Percentiles rank a stretch among this genome's conserved stretches.
These are phyloP conservation scores for Tetrahymena malaccensis DNA, from an alignment of 73 alveolate genomes.

Conservation along the genomic window DNA sequence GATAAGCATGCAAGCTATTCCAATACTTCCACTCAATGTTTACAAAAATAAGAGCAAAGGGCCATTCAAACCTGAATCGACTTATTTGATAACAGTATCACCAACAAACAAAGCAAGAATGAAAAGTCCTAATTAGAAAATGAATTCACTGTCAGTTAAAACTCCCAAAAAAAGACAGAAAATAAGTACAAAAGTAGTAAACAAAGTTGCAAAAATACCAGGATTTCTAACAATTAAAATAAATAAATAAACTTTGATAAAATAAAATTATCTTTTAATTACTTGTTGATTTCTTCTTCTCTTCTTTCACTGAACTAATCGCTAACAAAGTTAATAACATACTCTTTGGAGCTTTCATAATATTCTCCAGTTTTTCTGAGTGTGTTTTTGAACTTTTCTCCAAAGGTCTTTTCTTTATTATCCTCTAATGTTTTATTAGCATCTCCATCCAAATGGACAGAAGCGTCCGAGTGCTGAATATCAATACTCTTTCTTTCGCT, in stretches of 20 bases:
- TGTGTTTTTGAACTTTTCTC: neutral
- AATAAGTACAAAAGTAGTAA: neutral
- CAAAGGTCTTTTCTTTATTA: neutral
- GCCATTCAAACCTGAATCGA: neutral
- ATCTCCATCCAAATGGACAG: neutral
- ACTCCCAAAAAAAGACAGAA: neutral
- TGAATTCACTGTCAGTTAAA: neutral
- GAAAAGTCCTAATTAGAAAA: neutral
- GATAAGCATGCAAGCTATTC: neutral
- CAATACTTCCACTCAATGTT: neutral
- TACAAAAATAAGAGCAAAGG: neutral
- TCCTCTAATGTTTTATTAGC: neutral
- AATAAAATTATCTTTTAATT: neutral
- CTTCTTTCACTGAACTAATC: neutral
- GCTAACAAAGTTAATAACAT: neutral
- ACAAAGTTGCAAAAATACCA: neutral
- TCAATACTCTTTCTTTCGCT: neutral
- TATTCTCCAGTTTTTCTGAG: neutral
- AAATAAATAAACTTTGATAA: neutral
- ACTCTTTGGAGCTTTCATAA: neutral
- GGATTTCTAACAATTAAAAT: neutral
- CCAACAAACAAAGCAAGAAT: neutral
- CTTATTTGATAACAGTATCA: neutral
- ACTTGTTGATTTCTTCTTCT: neutral
- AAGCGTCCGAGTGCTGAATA: neutral